Percentiles rank a stretch among this genome's conserved stretches.
Evolutionary conservation across 345 rosid species (phyloP).

Genomic region (Salix viminalis): DNA sequence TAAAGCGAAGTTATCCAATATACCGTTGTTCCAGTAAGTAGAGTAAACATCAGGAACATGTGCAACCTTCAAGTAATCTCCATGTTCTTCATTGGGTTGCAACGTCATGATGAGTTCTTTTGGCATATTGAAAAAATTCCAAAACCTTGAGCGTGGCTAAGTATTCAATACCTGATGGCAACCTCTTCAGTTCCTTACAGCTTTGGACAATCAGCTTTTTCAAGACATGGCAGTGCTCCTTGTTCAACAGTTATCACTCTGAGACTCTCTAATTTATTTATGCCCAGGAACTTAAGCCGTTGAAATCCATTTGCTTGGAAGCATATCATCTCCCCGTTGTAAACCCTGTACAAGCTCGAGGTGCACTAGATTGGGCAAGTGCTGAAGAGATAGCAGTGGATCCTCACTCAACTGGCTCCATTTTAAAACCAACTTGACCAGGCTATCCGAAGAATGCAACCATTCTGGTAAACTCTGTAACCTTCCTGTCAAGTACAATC

Average conservation of each 20-base stretch:
- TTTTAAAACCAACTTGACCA: neutral
- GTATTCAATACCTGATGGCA: constrained; percentile 9
- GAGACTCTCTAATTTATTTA: constrained; percentile 9
- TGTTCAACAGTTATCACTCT: neutral
- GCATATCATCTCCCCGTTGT: neutral
- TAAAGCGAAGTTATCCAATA: neutral
- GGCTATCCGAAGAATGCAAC: neutral
- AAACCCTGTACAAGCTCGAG: neutral
- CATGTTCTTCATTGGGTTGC: constrained; percentile 2
- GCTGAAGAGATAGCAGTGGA: neutral
- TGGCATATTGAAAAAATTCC: constrained; percentile 14
- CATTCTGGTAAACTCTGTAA: constrained; percentile 2
- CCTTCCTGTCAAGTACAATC: neutral
- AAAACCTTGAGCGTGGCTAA: neutral
- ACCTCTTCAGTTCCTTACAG: constrained; percentile 6
- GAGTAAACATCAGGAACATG: constrained; percentile 6
- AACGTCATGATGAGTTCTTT: neutral
- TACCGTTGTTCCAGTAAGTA: neutral
- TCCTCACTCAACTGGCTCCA: neutral
- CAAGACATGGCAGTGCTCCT: constrained; percentile 7
- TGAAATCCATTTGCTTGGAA: neutral
- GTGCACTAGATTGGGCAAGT: neutral
- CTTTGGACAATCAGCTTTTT: constrained; percentile 9
- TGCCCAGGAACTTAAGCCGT: neutral
- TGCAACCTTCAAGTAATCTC: constrained; percentile 1